Evolutionary conservation across 2,329 filamentous ascomycete species (phyloP).

Genomic region (Zymoseptoria brevis): DNA sequence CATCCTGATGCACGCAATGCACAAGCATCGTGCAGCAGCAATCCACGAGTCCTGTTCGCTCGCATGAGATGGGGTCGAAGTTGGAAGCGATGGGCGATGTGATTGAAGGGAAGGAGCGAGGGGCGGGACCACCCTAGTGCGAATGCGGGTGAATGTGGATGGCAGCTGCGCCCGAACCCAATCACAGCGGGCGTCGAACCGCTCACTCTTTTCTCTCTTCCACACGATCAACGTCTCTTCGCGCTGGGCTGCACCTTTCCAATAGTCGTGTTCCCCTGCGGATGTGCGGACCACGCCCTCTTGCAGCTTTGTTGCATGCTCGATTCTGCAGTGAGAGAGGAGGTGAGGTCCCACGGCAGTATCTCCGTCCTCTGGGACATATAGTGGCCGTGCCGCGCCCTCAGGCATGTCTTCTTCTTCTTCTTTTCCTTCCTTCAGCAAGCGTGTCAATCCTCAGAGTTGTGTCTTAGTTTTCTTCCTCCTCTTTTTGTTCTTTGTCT

Average conservation of each 20-base stretch:
- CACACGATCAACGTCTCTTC: slow-evolving; percentile 17
- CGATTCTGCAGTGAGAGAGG: background rate
- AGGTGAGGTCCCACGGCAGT: slow-evolving; percentile 1
- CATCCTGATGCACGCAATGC: background rate
- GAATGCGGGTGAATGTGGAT: background rate
- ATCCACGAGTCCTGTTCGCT: background rate
- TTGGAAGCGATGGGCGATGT: background rate
- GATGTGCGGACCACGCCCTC: background rate
- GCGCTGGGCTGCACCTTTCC: slow-evolving; percentile 20
- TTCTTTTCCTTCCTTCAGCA: slow-evolving; percentile 39
- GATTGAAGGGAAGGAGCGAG: background rate
- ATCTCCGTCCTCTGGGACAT: slow-evolving; percentile 4
- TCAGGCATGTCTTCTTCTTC: slow-evolving; percentile 9
- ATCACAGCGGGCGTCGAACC: background rate
- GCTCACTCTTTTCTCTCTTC: slow-evolving; percentile 1
- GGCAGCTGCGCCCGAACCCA: background rate
- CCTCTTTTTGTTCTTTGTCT: slow-evolving; percentile 31
- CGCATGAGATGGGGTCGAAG: background rate
- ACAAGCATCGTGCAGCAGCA: background rate
- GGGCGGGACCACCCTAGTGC: background rate
- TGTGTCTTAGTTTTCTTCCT: slow-evolving; percentile 41
- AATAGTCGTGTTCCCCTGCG: slow-evolving; percentile 15
- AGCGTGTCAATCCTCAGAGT: slow-evolving; percentile 45
- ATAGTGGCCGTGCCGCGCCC: slow-evolving; percentile 14
- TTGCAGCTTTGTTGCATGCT: slow-evolving; percentile 1